Conservation (phyloP, 1,284 basidiomycete species). For the Malassezia japonica region DNA sequence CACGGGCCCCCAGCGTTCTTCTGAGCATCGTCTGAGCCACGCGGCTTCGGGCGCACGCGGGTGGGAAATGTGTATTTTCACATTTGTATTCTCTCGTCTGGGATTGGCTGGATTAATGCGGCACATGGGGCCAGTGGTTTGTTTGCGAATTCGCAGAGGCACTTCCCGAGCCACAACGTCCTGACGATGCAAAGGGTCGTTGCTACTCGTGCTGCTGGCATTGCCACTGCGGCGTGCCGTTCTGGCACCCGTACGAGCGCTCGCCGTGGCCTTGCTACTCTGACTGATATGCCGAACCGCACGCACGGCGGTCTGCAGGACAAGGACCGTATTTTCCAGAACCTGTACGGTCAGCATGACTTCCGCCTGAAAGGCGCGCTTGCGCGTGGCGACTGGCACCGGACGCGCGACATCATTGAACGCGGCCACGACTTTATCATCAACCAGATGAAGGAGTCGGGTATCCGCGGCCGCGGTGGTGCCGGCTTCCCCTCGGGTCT, state of each 20-base stretch:
- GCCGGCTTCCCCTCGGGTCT: conserved; percentile 94
- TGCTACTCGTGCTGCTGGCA: conserved; percentile 13
- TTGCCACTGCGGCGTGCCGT: conserved; percentile 1
- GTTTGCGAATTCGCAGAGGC: not conserved
- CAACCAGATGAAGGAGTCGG: conserved; percentile 87
- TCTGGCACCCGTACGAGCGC: not conserved
- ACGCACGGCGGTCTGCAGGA: conserved; percentile 42
- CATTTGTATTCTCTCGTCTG: conserved; percentile 8
- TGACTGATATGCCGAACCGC: conserved; percentile 40
- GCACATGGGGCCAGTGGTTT: not conserved
- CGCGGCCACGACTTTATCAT: conserved; percentile 99
- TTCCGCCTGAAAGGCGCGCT: conserved; percentile 44
- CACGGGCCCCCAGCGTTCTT: no score
- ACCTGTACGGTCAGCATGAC: conserved; percentile 47
- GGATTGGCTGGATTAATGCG: conserved; percentile 8
- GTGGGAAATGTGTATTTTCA: not conserved
- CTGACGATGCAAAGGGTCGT: conserved; percentile 16
- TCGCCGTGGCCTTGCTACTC: conserved; percentile 39
- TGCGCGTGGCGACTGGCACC: conserved; percentile 78
- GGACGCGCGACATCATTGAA: conserved; percentile 84
- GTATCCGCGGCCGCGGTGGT: conserved; percentile 87
- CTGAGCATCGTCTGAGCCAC: not conserved
- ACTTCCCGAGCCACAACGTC: conserved; percentile 16
- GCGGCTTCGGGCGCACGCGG: not conserved
- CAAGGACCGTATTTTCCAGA: conserved; percentile 49